phyloP scores from a whole-genome alignment of 2,329 filamentous ascomycete genomes.

The Trichoderma asperellum region DNA sequence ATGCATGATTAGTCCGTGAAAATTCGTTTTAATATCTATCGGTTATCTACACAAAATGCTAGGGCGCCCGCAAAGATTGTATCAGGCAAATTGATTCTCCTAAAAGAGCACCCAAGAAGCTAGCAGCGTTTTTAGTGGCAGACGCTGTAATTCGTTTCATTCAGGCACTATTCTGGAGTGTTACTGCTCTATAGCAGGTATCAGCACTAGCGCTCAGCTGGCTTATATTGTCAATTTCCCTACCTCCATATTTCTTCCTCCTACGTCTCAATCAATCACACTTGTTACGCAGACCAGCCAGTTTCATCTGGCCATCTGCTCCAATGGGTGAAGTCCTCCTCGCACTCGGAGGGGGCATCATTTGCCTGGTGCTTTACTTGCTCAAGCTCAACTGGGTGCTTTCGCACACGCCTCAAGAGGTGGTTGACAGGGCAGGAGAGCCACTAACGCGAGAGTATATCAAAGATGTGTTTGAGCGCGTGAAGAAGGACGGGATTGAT shows the following conservation, averaged over 20 bases:
- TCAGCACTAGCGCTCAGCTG: not conserved
- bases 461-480: constrained; percentile 41
- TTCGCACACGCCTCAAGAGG: constrained; percentile 43
- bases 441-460: constrained; percentile 45
- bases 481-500: constrained; percentile 45
- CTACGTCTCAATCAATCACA: not conserved
- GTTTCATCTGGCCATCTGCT: not conserved
- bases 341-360: constrained; percentile 28
- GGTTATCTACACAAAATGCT: too few relatives aligned
- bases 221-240: not conserved
- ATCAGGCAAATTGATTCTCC: too few relatives aligned
- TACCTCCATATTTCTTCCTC: not conserved
- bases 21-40: not conserved
- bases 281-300: not conserved
- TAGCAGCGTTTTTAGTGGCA: too few relatives aligned
- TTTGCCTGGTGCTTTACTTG: constrained; percentile 35
- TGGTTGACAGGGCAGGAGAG: constrained; percentile 38
- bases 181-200: too few relatives aligned
- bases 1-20: not conserved
- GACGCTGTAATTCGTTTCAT: not conserved
- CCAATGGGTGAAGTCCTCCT: not conserved
- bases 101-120: too few relatives aligned
- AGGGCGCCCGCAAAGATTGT: too few relatives aligned
- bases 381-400: constrained; percentile 45
- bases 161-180: too few relatives aligned